Evolutionary conservation across 2,329 filamentous ascomycete species (phyloP).

Genomic region (Cytospora piceicola): DNA sequence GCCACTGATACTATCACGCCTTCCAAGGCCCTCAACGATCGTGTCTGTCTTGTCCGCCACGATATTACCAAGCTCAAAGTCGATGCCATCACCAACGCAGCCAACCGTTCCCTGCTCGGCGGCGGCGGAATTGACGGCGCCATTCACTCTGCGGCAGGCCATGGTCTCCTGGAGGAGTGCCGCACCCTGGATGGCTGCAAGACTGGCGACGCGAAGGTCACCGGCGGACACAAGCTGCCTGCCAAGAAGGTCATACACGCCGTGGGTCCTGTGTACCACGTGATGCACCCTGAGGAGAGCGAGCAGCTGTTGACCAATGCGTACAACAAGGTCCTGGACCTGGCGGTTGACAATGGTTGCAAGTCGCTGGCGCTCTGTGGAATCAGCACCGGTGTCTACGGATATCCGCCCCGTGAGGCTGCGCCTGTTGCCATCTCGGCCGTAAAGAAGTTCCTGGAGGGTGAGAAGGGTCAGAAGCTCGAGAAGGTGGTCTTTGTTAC

Average conservation of each 20-base stretch:
- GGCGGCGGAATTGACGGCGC: constrained; percentile 91
- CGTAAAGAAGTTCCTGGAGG: constrained; percentile 59
- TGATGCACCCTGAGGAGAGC: constrained; percentile 44
- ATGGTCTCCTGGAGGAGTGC: constrained; percentile 70
- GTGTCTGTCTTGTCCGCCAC: constrained; percentile 69
- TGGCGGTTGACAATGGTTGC: constrained; percentile 70
- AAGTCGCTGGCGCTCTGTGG: constrained; percentile 80
- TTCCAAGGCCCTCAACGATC: constrained; percentile 67
- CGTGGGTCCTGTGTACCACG: constrained; percentile 79
- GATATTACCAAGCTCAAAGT: constrained; percentile 82
- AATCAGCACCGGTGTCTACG: constrained; percentile 88
- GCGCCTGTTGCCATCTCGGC: constrained; percentile 70
- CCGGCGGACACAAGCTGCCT: constrained; percentile 74
- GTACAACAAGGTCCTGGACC: constrained; percentile 71
- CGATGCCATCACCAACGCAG: constrained; percentile 91
- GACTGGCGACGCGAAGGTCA: constrained; percentile 84
- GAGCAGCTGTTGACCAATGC: constrained; percentile 59
- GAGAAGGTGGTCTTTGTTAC: constrained; percentile 83
- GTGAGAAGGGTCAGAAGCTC: constrained; percentile 53
- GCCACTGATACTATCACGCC: constrained; percentile 35
- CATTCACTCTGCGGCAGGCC: constrained; percentile 84
- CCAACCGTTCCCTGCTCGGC: constrained; percentile 76
- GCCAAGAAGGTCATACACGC: constrained; percentile 84
- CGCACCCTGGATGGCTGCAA: constrained; percentile 69
- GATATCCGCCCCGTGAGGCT: constrained; percentile 77